These are phyloP conservation scores for Sabuloglossum arenarium DNA, from an alignment of 495 filamentous ascomycete species.

Conservation along the genomic window DNA sequence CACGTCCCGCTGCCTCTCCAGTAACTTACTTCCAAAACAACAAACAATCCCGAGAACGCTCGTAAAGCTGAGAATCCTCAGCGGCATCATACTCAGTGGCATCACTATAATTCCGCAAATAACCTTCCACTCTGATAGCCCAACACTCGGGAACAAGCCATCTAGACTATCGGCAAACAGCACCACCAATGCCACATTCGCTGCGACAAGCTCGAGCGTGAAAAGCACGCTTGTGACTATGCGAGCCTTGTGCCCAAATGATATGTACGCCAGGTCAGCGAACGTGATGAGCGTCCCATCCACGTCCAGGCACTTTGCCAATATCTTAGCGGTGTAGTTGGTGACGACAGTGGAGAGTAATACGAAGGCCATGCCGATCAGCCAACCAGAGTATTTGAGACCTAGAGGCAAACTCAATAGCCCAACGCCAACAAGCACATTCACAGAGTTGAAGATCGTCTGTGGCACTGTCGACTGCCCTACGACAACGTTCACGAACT, in stretches of 20 bases:
- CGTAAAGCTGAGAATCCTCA: slow-evolving; percentile 70
- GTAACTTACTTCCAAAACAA: slow-evolving; percentile 58
- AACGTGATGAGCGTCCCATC: slow-evolving; percentile 69
- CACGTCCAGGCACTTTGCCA: slow-evolving; percentile 77
- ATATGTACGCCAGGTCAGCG: slow-evolving; percentile 81
- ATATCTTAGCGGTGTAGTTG: slow-evolving; percentile 65
- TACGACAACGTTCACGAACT: slow-evolving; percentile 57
- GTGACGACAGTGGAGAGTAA: slow-evolving; percentile 51
- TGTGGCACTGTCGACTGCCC: slow-evolving; percentile 89
- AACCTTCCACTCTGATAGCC: slow-evolving; percentile 63
- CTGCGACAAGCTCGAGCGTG: slow-evolving; percentile 67
- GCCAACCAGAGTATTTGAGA: slow-evolving; percentile 77
- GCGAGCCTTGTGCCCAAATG: slow-evolving; percentile 69
- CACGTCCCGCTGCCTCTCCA: background rate
- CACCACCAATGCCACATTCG: slow-evolving; percentile 79
- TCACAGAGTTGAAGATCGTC: slow-evolving; percentile 92
- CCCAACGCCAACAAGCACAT: slow-evolving; percentile 84
- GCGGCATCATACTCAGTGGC: slow-evolving; percentile 68
- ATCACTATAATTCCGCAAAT: slow-evolving; percentile 62
- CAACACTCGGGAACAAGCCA: slow-evolving; percentile 53
- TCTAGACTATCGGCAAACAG: slow-evolving; percentile 84
- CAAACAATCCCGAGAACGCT: slow-evolving; percentile 79
- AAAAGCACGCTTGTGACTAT: slow-evolving; percentile 69
- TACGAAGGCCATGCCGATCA: slow-evolving; percentile 63
- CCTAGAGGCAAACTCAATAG: slow-evolving; percentile 76